Conservation (phyloP, 2,329 filamentous ascomycete species). For the Periconia sp. region DNA sequence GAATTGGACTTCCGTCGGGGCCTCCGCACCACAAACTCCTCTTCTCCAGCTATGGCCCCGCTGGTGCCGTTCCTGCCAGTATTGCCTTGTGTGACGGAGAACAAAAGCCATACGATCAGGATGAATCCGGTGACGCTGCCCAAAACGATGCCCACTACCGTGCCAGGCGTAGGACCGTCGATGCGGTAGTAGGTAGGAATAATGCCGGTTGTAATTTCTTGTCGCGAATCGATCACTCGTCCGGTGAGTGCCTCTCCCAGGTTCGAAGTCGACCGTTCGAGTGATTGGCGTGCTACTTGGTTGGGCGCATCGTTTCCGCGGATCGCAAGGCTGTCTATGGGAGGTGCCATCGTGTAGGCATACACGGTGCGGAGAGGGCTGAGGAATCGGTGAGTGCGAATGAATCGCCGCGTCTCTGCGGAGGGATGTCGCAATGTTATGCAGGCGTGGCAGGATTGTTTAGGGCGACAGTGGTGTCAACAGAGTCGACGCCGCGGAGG, state of each 20-base stretch:
- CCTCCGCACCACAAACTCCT: constrained; percentile 59
- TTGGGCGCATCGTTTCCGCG: constrained; percentile 15
- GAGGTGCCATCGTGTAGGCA: constrained; percentile 21
- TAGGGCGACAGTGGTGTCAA: constrained; percentile 3
- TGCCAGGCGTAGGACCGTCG: constrained; percentile 56
- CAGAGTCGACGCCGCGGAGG: constrained; percentile 16
- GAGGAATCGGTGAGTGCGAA: constrained; percentile 10
- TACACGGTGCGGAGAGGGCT: constrained; percentile 33
- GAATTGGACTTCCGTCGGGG: constrained; percentile 32
- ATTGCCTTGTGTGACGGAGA: constrained; percentile 39
- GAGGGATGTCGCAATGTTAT: constrained; percentile 7
- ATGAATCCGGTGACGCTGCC: constrained; percentile 58
- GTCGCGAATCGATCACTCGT: constrained; percentile 19
- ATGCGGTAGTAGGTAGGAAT: constrained; percentile 65
- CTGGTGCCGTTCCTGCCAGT: constrained; percentile 37
- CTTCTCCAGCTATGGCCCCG: constrained; percentile 49
- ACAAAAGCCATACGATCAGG: constrained; percentile 56
- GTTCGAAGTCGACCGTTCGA: constrained; percentile 14
- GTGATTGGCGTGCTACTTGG: constrained; percentile 20
- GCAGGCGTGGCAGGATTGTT: constrained; percentile 7
- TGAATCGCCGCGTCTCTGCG: constrained; percentile 11
- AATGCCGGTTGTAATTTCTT: constrained; percentile 38
- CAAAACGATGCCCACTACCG: constrained; percentile 62
- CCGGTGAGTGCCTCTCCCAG: constrained; percentile 15
- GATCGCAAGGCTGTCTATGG: constrained; percentile 22